These are phyloP conservation scores for Gaeumannomyces sp. DNA, from an alignment of 2,329 filamentous ascomycete species.

Conservation along the genomic window DNA sequence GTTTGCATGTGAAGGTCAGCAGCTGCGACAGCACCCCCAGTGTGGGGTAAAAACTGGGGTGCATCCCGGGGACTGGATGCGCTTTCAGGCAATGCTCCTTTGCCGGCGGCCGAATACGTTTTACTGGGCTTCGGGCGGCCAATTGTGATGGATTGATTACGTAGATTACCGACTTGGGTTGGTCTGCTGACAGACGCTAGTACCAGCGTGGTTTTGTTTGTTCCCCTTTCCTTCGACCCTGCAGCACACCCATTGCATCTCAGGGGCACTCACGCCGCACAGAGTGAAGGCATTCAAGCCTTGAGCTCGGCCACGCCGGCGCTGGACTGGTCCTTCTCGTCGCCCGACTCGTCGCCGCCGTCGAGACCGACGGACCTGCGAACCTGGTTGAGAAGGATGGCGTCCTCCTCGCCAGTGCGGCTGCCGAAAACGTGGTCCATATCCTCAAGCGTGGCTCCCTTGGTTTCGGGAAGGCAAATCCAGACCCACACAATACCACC, in stretches of 20 bases:
- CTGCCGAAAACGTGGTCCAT: constrained; percentile 47
- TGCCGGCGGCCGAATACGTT: background rate
- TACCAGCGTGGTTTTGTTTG: background rate
- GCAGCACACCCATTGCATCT: background rate
- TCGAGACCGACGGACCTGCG: constrained; percentile 18
- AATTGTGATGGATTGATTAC: background rate
- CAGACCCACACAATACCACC: constrained; percentile 41
- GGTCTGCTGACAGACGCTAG: background rate
- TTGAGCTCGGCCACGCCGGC: background rate
- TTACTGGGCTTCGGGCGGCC: background rate
- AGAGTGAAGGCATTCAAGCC: background rate
- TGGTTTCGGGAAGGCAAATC: constrained; percentile 49
- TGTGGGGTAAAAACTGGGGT: background rate
- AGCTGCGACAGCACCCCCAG: background rate
- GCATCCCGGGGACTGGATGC: background rate
- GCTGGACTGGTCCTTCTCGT: background rate
- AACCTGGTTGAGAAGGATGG: constrained; percentile 18
- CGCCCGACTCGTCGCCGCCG: background rate
- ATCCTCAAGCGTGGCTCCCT: constrained; percentile 46
- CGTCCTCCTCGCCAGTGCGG: constrained; percentile 26
- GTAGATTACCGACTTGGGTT: background rate
- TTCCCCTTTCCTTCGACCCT: background rate
- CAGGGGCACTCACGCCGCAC: background rate
- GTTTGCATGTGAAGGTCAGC: background rate
- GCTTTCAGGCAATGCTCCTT: background rate